Evolutionary conservation across 1,284 basidiomycete genomes (phyloP).

Genomic region (Rhodotorula sp.): DNA sequence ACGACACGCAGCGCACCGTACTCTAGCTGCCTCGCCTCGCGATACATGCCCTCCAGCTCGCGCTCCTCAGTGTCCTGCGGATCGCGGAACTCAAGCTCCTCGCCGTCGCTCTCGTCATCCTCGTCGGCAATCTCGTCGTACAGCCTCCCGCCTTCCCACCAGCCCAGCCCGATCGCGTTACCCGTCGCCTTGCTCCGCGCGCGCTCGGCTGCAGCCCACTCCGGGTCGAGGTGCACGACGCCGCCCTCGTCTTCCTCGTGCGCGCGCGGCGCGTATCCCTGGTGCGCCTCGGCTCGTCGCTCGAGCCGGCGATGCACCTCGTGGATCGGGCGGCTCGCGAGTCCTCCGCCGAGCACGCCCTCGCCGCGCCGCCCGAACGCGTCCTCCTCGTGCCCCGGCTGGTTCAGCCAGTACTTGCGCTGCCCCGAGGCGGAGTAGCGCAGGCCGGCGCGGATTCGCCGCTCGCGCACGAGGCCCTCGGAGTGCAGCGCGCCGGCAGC

Average conservation of each 20-base stretch:
- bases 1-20: conserved; percentile 78
- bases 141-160: conserved; percentile 18
- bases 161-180: neutral
- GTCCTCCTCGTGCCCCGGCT: conserved; percentile 50
- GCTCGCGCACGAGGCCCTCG: conserved; percentile 74
- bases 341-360: conserved; percentile 28
- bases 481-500: conserved; percentile 84
- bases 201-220: conserved; percentile 9
- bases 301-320: conserved; percentile 56
- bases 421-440: conserved; percentile 86
- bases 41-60: conserved; percentile 65
- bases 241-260: conserved; percentile 58
- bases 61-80: conserved; percentile 50
- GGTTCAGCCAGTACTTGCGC: conserved; percentile 60
- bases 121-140: conserved; percentile 21
- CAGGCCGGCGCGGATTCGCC: conserved; percentile 82
- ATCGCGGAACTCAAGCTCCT: conserved; percentile 47
- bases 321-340: conserved; percentile 48
- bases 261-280: conserved; percentile 75
- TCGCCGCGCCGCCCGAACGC: conserved; percentile 42
- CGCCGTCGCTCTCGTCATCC: conserved; percentile 32
- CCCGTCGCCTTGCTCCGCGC: conserved; percentile 1
- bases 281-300: conserved; percentile 57
- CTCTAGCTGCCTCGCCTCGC: conserved; percentile 67
- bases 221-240: conserved; percentile 63